Conservation (phyloP, 106 monocot genomes). For the Phalaenopsis aphrodite region DNA sequence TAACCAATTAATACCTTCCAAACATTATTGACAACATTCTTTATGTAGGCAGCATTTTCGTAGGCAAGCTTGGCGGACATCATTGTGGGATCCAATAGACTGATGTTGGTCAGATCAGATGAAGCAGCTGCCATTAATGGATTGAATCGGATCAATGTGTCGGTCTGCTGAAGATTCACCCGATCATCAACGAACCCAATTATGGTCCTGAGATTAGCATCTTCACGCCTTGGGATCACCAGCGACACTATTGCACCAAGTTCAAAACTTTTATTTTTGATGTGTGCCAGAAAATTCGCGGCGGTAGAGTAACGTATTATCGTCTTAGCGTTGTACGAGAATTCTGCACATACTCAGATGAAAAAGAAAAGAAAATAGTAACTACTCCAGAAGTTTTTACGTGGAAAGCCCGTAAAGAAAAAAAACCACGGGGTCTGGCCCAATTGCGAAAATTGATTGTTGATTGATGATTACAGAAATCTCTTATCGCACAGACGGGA, state of each 20-base stretch:
- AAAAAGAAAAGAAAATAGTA: too few species aligned
- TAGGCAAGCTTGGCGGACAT: conserved; percentile 15
- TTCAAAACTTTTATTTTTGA: too few species aligned
- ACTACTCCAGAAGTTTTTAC: too few species aligned
- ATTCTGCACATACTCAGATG: too few species aligned
- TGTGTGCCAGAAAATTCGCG: too few species aligned
- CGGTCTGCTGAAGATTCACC: background rate
- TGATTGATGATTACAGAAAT: too few species aligned
- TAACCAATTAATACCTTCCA: conserved; percentile 3
- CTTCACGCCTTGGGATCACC: background rate
- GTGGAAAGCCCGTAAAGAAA: too few species aligned
- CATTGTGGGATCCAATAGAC: background rate
- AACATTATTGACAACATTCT: background rate
- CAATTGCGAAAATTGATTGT: too few species aligned
- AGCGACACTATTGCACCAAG: background rate
- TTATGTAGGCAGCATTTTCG: conserved; percentile 10
- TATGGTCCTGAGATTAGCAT: background rate
- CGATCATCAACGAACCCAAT: conserved; percentile 5
- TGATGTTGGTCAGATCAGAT: background rate
- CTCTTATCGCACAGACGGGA: too few species aligned
- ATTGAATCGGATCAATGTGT: background rate
- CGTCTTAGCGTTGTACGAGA: too few species aligned
- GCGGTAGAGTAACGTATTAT: too few species aligned
- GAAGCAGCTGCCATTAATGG: background rate
- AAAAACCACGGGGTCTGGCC: too few species aligned